phyloP scores from a whole-genome alignment of 805 yeast genomes.

The Candida orba region DNA sequence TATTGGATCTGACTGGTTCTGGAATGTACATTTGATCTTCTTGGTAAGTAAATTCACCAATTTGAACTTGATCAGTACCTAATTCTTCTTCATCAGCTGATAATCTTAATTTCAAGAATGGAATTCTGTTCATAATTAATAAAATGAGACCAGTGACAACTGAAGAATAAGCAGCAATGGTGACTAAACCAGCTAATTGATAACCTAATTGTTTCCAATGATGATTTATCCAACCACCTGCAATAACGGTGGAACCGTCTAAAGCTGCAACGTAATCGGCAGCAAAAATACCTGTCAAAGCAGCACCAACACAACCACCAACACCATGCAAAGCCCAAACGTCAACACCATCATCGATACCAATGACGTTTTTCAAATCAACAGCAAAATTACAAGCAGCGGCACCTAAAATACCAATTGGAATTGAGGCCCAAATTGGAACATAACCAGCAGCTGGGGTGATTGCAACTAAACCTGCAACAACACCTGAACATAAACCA shows the following conservation, averaged over 20 bases:
- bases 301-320: slow-evolving; percentile 82
- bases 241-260: slow-evolving; percentile 62
- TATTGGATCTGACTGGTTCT: slow-evolving; percentile 67
- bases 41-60: slow-evolving; percentile 77
- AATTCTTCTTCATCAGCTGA: slow-evolving; percentile 79
- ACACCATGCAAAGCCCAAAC: slow-evolving; percentile 91
- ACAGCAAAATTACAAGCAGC: slow-evolving; percentile 79
- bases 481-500: slow-evolving; percentile 89
- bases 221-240: slow-evolving; percentile 86
- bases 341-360: slow-evolving; percentile 92
- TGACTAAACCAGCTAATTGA: slow-evolving; percentile 72
- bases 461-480: slow-evolving; percentile 90
- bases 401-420: slow-evolving; percentile 76
- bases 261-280: slow-evolving; percentile 82
- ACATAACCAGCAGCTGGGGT: slow-evolving; percentile 98
- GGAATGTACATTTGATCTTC: slow-evolving; percentile 64
- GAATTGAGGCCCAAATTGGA: slow-evolving; percentile 82
- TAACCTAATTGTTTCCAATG: slow-evolving; percentile 78
- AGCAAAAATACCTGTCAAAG: slow-evolving; percentile 87
- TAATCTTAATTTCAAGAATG: slow-evolving; percentile 75
- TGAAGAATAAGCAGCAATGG: slow-evolving; percentile 73
- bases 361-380: slow-evolving; percentile 62
- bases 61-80: slow-evolving; percentile 86
- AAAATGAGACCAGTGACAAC: slow-evolving; percentile 64
- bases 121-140: slow-evolving; percentile 62